Percentiles rank a stretch among this genome's conserved stretches.
phyloP scores from a whole-genome alignment of 495 filamentous ascomycete species.

The Neurospora sp. region DNA sequence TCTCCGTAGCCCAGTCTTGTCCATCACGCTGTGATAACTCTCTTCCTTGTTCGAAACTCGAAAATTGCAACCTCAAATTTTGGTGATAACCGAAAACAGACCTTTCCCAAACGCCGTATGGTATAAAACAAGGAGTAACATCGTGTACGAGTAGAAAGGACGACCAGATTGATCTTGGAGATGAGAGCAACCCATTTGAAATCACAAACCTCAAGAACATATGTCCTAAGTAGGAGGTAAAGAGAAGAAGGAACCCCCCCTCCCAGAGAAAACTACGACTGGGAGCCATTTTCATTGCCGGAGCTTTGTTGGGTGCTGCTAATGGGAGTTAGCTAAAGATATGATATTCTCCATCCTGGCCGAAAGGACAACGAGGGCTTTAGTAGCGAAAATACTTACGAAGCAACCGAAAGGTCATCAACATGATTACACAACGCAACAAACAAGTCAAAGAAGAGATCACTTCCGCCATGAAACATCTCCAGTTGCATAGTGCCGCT shows the following conservation, averaged over 20 bases:
- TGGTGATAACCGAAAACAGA: background rate
- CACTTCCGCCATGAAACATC: slow-evolving; percentile 73
- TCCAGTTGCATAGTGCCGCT: slow-evolving; percentile 96
- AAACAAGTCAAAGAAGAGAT: slow-evolving; percentile 87
- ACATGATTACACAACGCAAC: slow-evolving; percentile 90
- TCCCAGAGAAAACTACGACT: background rate
- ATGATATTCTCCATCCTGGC: background rate
- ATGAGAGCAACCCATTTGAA: background rate
- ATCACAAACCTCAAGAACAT: background rate
- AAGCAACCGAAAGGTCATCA: slow-evolving; percentile 43
- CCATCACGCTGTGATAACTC: background rate
- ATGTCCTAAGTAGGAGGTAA: background rate
- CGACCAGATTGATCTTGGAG: background rate
- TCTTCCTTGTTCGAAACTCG: background rate
- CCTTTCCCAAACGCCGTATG: background rate
- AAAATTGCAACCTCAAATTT: background rate
- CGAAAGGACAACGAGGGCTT: slow-evolving; percentile 13
- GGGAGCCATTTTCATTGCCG: background rate
- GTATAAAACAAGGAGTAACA: background rate
- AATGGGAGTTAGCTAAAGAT: background rate
- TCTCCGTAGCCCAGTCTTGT: background rate
- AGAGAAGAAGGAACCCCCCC: too few relatives aligned
- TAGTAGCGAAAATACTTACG: slow-evolving; percentile 22
- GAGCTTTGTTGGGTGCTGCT: background rate
- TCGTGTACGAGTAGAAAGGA: background rate